These are phyloP conservation scores for Populus hybrid DNA, from an alignment of 441 rosid species.

Conservation along the genomic window DNA sequence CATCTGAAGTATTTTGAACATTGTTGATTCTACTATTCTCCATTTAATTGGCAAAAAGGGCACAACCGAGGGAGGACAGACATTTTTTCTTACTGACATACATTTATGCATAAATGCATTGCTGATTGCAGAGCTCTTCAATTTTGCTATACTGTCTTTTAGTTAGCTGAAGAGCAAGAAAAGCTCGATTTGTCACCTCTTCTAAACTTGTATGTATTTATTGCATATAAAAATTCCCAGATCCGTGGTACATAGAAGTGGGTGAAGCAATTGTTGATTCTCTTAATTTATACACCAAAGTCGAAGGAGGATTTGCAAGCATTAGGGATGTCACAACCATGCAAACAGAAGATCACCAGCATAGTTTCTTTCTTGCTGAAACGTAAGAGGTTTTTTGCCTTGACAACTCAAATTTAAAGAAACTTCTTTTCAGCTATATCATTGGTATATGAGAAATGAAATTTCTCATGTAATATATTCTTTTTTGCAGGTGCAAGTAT, in stretches of 20 bases:
- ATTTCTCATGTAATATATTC: neutral
- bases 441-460: neutral
- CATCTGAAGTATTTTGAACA: neutral
- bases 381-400: constrained; percentile 41
- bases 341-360: constrained; percentile 97
- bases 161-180: neutral
- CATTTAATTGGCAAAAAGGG: neutral
- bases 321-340: constrained; percentile 86
- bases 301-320: constrained; percentile 92
- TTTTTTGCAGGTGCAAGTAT: constrained; percentile 76
- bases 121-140: too few relatives aligned
- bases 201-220: neutral
- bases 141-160: neutral
- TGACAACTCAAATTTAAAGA: neutral
- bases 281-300: constrained; percentile 71
- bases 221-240: constrained; percentile 32
- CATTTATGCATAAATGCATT: neutral
- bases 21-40: neutral
- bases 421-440: neutral
- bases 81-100: neutral
- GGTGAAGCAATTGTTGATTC: constrained; percentile 88
- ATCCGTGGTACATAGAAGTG: constrained; percentile 92
- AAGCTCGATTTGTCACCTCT: neutral
- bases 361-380: constrained; percentile 96
- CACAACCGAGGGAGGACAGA: neutral